Evolutionary conservation across 2,329 filamentous ascomycete genomes (phyloP), one percentile per base, ranked within the genome.

Genomic region (Tothia fuscella): DNA sequence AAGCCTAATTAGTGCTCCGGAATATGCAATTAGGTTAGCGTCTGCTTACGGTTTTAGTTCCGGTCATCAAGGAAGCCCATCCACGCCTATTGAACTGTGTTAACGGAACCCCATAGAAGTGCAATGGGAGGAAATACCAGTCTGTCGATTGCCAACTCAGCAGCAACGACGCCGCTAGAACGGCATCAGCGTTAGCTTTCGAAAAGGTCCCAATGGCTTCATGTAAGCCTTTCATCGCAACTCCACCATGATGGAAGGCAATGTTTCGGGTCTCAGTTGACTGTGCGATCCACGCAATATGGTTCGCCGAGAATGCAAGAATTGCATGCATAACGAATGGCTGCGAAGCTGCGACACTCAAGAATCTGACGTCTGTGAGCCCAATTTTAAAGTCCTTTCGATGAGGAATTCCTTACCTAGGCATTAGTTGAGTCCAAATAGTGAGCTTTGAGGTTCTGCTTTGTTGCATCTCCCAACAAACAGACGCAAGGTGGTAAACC

Each of bases 91-190:
- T 6, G 17, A 12, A 12, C 21, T 4, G 25, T 10, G 35, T 37
- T 26, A 37, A 17, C n/a, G n/a, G n/a, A n/a, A n/a, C n/a, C n/a
- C n/a, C 35, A 37, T n/a, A 13, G 14, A 17, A 16, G 22, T 17
- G 35, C 21, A 2, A 17, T 3, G 3, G 20, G 20, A 12, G 6
- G 6, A 3, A 13, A 70, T 72, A 93, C 89, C 88, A 96, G 66
- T 96, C 89, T 46, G 81, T 91, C 43, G 86, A 84, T 66, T 96
- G 89, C 88, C 91, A 96, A 28, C 88, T 93, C 38, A 98, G 72
- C 36, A 96, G 74, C 33, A 95, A 77, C 20, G 89, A 95, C 24
- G 88, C 85, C 20, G 88, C 89, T 42, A 98, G 72, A 47, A 95
- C 80, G 32, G 88, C 87, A 62, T 98, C 89, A 2, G 86, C 89